Base-by-base conservation (phyloP, 805 yeast species). In the Huiozyma naganishii region DNA sequence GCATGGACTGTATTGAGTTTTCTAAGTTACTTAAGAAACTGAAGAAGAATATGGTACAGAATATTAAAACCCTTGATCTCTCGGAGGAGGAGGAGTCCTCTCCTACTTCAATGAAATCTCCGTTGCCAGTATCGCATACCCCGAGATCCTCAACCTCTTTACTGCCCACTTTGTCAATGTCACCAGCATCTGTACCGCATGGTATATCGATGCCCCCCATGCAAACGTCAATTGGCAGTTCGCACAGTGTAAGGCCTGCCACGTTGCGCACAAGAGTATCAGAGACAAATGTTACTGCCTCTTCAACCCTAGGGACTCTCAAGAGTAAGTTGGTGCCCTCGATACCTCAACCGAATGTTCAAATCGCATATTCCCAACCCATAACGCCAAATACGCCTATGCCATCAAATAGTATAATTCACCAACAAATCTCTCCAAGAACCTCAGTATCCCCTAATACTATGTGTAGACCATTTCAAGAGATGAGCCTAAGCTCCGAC, bases 1-100 rank as follows among this genome's bases (percentile, higher is more conserved):
- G 61, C 43, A 52, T 58, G 42, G 61, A 58, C 36, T 59, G 65
- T 45, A 44, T 63, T 23, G 58, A 58, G 40, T 40, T 63, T 7
- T 60, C 63, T 5, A 58, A 48, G 41, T 41, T 42, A 8, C 45
- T 59, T 34, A 55, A 53, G 44, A 46, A 40, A 17, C 40, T 54
- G 8, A 55, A 53, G 42, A 53, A 45, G 42, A 48, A 47, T 42
- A 32, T 45, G n/a, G 13, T 41, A 7, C 29, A 39, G 8, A 53
- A 47, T 6, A 36, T 49, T 5, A 40, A 34, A 35, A 29, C 36
- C 9, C 32, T 47, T 17, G 46, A 46, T 9, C 40, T 30, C n/a
- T 10, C 10, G 2, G n/a, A 32, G 10, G 34, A 32, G n/a, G n/a
- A 32, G n/a, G 2, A 2, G 4, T 32, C 34, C 2, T 10, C 34